A percentile compares a stretch with the other conserved stretches of the same genome.
Conservation (phyloP, 441 rosid genomes). For the Raphanus hybrid region DNA sequence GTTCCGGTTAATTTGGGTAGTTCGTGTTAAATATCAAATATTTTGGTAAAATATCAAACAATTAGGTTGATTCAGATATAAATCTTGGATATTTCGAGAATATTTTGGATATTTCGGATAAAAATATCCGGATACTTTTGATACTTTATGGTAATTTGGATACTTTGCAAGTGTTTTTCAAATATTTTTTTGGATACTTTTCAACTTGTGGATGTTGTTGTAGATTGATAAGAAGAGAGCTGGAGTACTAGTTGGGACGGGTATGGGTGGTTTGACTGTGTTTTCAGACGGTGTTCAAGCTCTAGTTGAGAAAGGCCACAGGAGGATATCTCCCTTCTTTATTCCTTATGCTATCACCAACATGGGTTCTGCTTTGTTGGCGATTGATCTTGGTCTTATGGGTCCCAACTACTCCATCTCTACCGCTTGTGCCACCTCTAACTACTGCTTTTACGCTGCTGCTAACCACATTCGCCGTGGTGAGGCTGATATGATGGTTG, state of each 20-base stretch:
- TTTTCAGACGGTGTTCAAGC: constrained; percentile 87
- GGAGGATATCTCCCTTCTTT: constrained; percentile 90
- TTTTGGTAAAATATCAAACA: too few relatives aligned
- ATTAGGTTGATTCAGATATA: too few relatives aligned
- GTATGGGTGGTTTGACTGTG: constrained; percentile 95
- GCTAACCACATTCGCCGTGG: constrained; percentile 98
- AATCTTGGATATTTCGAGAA: too few relatives aligned
- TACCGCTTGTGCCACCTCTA: constrained; percentile 54
- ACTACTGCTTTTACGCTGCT: constrained; percentile 96
- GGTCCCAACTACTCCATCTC: constrained; percentile 80
- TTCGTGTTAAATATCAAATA: too few relatives aligned
- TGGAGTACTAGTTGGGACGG: constrained; percentile 95
- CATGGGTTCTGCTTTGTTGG: constrained; percentile 94
- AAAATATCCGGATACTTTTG: not conserved
- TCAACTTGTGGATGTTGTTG: constrained; percentile 14
- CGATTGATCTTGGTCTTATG: constrained; percentile 91
- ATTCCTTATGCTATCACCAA: constrained; percentile 96
- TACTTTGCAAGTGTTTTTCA: too few relatives aligned
- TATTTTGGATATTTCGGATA: not conserved
- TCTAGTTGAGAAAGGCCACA: constrained; percentile 81
- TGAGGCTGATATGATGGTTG: constrained; percentile 95
- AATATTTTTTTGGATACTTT: too few relatives aligned
- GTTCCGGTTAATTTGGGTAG: too few relatives aligned
- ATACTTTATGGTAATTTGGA: too few relatives aligned
- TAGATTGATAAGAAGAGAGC: constrained; percentile 80